Evolutionary conservation across 306 rosid species (phyloP).

Genomic region (Inga oerstediana): DNA sequence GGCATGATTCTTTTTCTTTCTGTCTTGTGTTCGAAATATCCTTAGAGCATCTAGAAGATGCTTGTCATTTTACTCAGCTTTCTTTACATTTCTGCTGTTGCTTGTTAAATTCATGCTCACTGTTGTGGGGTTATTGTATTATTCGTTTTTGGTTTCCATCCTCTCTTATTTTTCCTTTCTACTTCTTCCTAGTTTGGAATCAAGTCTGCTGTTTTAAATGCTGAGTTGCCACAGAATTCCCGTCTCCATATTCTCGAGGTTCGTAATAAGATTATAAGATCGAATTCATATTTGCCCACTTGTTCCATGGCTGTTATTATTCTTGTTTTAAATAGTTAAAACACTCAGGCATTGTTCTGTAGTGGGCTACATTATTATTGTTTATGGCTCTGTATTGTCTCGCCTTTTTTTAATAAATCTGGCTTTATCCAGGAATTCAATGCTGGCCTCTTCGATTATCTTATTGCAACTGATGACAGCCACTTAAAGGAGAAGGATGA

Average conservation of each 20-base stretch:
- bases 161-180: neutral
- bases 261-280: slow-evolving; percentile 32
- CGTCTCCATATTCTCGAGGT: slow-evolving; percentile 99
- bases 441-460: slow-evolving; percentile 96
- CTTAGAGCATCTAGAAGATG: neutral
- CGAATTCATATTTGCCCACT: neutral
- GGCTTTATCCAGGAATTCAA: slow-evolving; percentile 87
- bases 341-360: neutral
- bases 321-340: neutral
- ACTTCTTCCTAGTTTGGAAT: slow-evolving; percentile 76
- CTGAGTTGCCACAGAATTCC: slow-evolving; percentile 97
- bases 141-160: neutral
- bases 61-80: neutral
- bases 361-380: neutral
- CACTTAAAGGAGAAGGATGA: slow-evolving; percentile 66
- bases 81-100: neutral
- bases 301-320: neutral
- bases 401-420: slow-evolving; percentile 25
- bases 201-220: slow-evolving; percentile 90
- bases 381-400: slow-evolving; percentile 22
- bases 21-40: slow-evolving; percentile 13
- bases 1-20: neutral
- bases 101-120: slow-evolving; percentile 19
- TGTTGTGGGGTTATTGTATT: neutral
- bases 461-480: slow-evolving; percentile 81